phyloP scores from a whole-genome alignment of 1,284 basidiomycete genomes.

The Ganoderma resinaceum region DNA sequence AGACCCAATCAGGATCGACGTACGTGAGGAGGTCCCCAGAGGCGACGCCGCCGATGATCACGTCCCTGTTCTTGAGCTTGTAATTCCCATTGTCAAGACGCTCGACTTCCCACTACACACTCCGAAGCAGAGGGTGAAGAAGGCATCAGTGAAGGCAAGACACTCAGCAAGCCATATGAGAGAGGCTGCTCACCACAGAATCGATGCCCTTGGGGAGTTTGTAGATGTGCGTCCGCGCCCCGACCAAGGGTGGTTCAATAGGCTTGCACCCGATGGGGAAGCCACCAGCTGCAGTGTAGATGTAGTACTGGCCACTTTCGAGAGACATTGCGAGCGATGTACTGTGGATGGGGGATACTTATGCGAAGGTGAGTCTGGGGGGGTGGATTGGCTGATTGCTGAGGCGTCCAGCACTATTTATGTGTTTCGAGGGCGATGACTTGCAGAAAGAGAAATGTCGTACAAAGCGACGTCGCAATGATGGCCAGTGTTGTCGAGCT shows the following conservation, averaged over 20 bases:
- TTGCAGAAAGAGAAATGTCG: neutral
- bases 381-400: neutral
- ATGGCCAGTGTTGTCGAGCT: neutral
- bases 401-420: neutral
- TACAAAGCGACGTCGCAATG: neutral
- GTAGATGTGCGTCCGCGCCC: too few species aligned
- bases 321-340: neutral
- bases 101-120: constrained; percentile 3
- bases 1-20: neutral
- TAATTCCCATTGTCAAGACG: neutral
- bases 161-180: neutral
- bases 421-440: neutral
- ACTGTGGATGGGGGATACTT: neutral
- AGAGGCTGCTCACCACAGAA: neutral
- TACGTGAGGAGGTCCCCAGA: neutral
- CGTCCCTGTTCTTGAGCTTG: neutral
- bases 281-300: neutral
- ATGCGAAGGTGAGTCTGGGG: neutral
- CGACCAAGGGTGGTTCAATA: too few species aligned
- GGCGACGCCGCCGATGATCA: neutral
- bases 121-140: neutral
- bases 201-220: neutral
- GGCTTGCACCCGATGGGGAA: neutral
- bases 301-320: neutral
- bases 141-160: neutral